Evolutionary conservation across 2,329 filamentous ascomycete genomes (phyloP).

Genomic region (Colletotrichum tropicicola): DNA sequence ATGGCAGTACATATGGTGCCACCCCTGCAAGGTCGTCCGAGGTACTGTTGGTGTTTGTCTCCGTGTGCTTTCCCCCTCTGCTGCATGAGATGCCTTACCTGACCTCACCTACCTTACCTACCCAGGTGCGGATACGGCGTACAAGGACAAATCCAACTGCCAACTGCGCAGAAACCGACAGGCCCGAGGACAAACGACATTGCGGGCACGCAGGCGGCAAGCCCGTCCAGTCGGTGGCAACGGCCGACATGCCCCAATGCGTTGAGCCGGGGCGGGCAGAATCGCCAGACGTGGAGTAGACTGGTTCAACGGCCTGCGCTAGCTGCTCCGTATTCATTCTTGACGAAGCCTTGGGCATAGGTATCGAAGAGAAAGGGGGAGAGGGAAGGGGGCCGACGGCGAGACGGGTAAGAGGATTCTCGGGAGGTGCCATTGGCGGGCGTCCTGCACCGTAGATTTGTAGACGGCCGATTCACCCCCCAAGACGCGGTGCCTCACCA

Average conservation of each 20-base stretch:
- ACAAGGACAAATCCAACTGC: not conserved
- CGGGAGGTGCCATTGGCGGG: no score
- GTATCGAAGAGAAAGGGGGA: not conserved
- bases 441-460: not conserved
- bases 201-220: slow-evolving; percentile 6
- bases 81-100: not conserved
- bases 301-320: slow-evolving; percentile 13
- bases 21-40: slow-evolving; percentile 5
- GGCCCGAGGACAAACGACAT: slow-evolving; percentile 11
- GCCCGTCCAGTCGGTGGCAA: slow-evolving; percentile 1
- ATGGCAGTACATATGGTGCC: not conserved
- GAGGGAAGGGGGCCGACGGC: not conserved
- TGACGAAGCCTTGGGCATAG: not conserved
- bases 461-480: not conserved
- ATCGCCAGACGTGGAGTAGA: slow-evolving; percentile 17
- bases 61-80: not conserved
- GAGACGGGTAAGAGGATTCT: not conserved
- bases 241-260: slow-evolving; percentile 12
- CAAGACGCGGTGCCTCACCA: no score
- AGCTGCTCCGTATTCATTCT: slow-evolving; percentile 5
- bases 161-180: not conserved
- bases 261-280: not conserved
- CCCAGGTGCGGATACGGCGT: not conserved
- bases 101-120: not conserved
- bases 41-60: not conserved